phyloP scores from a whole-genome alignment of 2,329 filamentous ascomycete species.

The Epichloe gansuensis region DNA sequence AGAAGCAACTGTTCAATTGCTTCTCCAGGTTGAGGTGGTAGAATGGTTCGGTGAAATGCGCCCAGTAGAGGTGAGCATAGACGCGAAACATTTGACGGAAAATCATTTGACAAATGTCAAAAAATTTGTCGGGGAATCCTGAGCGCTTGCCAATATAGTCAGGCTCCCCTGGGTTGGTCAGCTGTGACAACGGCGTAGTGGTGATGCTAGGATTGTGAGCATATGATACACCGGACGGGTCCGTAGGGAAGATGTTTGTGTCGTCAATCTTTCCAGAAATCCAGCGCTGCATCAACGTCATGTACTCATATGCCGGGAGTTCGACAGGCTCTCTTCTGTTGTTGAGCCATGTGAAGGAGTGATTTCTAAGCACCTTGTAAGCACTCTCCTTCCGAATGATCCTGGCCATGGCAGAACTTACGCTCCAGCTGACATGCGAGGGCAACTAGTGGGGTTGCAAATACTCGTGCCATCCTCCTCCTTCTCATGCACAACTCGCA shows the following conservation, averaged over 20 bases:
- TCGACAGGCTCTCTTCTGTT: conserved; percentile 77
- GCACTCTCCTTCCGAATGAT: not conserved
- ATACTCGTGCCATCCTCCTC: conserved; percentile 66
- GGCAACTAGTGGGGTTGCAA: conserved; percentile 74
- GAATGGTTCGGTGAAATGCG: conserved; percentile 76
- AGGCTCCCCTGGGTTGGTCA: conserved; percentile 48
- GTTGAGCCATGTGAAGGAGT: conserved; percentile 95
- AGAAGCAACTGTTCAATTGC: conserved; percentile 77
- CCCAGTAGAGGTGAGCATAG: conserved; percentile 95
- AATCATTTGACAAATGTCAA: conserved; percentile 82
- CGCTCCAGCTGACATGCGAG: conserved; percentile 88
- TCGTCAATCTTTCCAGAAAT: conserved; percentile 94
- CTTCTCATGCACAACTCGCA: conserved; percentile 75
- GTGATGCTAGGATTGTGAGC: conserved; percentile 48
- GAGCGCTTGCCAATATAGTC: conserved; percentile 85
- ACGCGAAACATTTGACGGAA: conserved; percentile 98
- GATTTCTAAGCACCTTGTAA: conserved; percentile 40
- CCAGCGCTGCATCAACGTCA: conserved; percentile 93
- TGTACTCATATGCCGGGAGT: conserved; percentile 85
- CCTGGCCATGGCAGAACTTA: conserved; percentile 36
- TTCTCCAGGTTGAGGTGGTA: conserved; percentile 73
- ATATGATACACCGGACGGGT: conserved; percentile 57
- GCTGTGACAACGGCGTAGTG: conserved; percentile 46
- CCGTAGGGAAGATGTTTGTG: conserved; percentile 78
- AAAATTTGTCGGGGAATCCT: conserved; percentile 83